A percentile compares a stretch with the other conserved stretches of the same genome.
Evolutionary conservation across 441 rosid species (phyloP).

Genomic region (Cnidoscolus chayamansa): DNA sequence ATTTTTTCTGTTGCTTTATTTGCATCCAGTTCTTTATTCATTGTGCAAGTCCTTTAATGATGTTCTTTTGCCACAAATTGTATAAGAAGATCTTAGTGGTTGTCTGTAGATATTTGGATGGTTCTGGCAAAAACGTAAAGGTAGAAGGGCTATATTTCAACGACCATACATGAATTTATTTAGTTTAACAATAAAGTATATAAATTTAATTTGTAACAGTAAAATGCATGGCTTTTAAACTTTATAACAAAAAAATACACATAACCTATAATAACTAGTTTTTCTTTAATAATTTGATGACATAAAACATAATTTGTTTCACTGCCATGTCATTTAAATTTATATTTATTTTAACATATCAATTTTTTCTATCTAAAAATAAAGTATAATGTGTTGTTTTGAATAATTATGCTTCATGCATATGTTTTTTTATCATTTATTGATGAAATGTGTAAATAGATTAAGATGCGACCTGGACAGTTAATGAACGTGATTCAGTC

Average conservation of each 20-base stretch:
- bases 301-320: too few species aligned
- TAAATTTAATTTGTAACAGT: too few species aligned
- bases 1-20: not conserved
- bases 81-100: not conserved
- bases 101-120: not conserved
- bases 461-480: not conserved
- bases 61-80: not conserved
- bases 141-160: too few species aligned
- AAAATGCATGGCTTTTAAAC: too few species aligned
- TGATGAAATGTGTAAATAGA: not conserved
- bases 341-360: not conserved
- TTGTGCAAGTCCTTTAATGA: not conserved
- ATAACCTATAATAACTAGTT: too few species aligned
- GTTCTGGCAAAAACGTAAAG: not conserved
- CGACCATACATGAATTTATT: too few species aligned
- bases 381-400: not conserved
- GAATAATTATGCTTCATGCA: not conserved
- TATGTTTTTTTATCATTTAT: not conserved
- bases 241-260: too few species aligned
- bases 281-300: too few species aligned
- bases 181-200: too few species aligned
- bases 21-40: constrained; percentile 7
- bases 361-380: not conserved
- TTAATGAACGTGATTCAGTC: not conserved
- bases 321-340: too few species aligned